Evolutionary conservation across 768 basidiomycete species (phyloP).

Genomic region (Kwoniella sp.): DNA sequence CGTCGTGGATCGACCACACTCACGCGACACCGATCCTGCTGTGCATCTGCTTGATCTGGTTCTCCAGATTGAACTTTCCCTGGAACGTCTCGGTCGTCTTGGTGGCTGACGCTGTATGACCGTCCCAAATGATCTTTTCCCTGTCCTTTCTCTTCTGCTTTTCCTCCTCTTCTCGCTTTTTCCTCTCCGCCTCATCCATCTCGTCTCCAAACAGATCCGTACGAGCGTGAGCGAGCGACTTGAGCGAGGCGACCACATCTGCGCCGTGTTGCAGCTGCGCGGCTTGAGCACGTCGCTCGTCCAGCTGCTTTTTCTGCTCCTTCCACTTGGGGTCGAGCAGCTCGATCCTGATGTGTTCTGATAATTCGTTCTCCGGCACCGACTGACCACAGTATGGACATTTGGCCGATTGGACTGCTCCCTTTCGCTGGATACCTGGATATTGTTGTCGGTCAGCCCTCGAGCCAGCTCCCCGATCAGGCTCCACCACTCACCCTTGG

Average conservation of each 20-base stretch:
- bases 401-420: constrained; percentile 67
- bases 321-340: constrained; percentile 97
- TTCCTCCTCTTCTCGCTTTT: constrained; percentile 74
- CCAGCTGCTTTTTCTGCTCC: constrained; percentile 81
- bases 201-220: constrained; percentile 96
- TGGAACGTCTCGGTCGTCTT: constrained; percentile 90
- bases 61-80: constrained; percentile 87
- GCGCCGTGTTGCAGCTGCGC: constrained; percentile 56
- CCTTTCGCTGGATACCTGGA: constrained; percentile 53
- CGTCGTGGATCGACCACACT: constrained; percentile 4
- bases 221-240: constrained; percentile 87
- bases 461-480: too few relatives aligned
- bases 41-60: constrained; percentile 96
- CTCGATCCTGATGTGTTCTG: constrained; percentile 98
- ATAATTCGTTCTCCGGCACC: constrained; percentile 88
- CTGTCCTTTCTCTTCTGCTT: constrained; percentile 73
- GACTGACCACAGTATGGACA: constrained; percentile 94
- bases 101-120: constrained; percentile 90
- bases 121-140: constrained; percentile 98
- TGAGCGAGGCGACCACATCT: constrained; percentile 88
- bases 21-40: constrained; percentile 57
- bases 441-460: too few relatives aligned
- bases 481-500: constrained; percentile 78
- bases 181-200: constrained; percentile 79
- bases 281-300: constrained; percentile 71